Base-by-base conservation (phyloP, 257 asterid genomes). In the Plantago elongata region DNA sequence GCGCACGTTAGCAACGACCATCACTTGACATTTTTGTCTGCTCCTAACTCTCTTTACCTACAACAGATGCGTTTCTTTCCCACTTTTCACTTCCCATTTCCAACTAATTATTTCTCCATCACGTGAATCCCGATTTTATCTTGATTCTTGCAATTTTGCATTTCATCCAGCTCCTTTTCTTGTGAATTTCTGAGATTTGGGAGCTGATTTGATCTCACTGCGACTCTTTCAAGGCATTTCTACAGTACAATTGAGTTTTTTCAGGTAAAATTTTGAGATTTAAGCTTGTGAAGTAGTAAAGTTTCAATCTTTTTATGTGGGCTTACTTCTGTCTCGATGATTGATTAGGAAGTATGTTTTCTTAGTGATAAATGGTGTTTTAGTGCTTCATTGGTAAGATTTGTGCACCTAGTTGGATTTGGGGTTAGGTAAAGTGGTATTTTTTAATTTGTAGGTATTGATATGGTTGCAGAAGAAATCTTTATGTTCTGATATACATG, bases 1-100 rank as follows among this genome's bases (percentile, higher is more conserved):
- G 79, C 73, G 76, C 68, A 75, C 40, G 47, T 27, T 75, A 75
- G 73, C 69, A 62, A 44, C 60, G 5, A 60, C 51, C 75, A 5
- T 40, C 43, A 60, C 64, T 34, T 37, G 11, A 11, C 64, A 68
- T 22, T 22, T 22, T 22, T 22, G 27, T 22, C 27, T 22, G 27
- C 27, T 22, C 27, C 27, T 22, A 2, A 22, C 27, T 22, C 27
- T 22, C 27, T 22, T 2, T 22, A 52, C 9, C 65, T 5, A 9
- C 40, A 34, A 75, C 62, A 58, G 49, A 70, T 62, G 68, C 76
- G 57, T 11, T 59, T 43, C 54, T 64, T 56, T 38, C 27, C 72
- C 68, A 57, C 54, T 51, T 48, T 71, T 34, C 68, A 58, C 76
- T 51, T 57, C 59, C 70, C 62, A 60, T 38, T 54, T 51, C 50